Base-by-base conservation (phyloP, 495 filamentous ascomycete genomes). In the Neurospora terricola region DNA sequence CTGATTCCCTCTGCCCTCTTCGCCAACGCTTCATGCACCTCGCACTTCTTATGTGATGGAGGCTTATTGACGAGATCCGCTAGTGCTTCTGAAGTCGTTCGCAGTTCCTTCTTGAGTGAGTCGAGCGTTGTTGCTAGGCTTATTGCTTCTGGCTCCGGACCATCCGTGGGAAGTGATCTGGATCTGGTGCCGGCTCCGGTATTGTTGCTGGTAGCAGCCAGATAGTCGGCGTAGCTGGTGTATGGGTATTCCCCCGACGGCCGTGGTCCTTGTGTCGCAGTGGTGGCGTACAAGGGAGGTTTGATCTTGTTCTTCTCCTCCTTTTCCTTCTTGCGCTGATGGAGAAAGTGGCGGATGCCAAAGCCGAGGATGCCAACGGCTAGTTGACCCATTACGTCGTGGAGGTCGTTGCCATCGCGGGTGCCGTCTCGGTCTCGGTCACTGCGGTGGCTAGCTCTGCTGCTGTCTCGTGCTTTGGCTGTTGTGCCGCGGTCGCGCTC, bases 331-430 rank as follows among this genome's bases (percentile, higher is more conserved):
- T 66, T 66, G 6, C 78, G 59, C 23, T 73, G 75, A n/a, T 71
- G 68, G 40, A 79, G 70, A 23, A 76, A 71, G 16, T 74, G 73
- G 0, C 75, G 71, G 37, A 79, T 72, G 8, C 78, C 78, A 62
- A 78, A 78, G 34, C 76, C 78, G 4, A 78, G 38, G 1, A 73
- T 48, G 11, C 77, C 77, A 23, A 78, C 76, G 6, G 74, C 78
- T 12, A 80, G 72, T 66, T 80, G 78, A 36, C 74, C 76, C 30
- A 79, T 62, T 30, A 78, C 71, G 6, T 72, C 30, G 72, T 80
- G 77, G 36, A 79, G 66, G 62, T 80, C 76, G 59, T 72, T 71
- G 72, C 72, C 72, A 39, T 75, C 59, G 43, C 59, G 70, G 9
- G 38, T 34, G 36, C 27, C 54, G 14, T 66, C 40, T 18, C 43